phyloP scores from a whole-genome alignment of 768 basidiomycete species.

The Panellus pusillus region DNA sequence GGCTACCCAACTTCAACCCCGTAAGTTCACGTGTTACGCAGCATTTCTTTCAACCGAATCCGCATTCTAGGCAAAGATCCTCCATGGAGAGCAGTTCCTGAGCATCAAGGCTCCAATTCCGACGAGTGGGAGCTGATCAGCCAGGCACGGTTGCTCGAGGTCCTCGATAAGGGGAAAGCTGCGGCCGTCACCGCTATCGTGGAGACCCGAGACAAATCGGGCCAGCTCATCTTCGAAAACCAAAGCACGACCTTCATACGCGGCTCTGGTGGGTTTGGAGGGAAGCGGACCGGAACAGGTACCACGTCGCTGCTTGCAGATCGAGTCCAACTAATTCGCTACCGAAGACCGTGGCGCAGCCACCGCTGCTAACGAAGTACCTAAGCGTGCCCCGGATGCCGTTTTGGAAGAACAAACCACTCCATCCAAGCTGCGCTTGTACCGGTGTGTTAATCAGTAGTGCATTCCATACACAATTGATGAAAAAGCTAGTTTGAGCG shows the following conservation, averaged over 20 bases:
- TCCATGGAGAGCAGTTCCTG: conserved; percentile 97
- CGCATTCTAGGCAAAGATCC: conserved; percentile 74
- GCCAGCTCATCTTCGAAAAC: conserved; percentile 86
- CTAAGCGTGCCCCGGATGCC: conserved; percentile 82
- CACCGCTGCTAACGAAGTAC: conserved; percentile 76
- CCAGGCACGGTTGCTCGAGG: conserved; percentile 77
- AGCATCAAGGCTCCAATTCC: conserved; percentile 86
- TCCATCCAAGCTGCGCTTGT: conserved; percentile 85
- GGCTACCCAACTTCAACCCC: conserved; percentile 94
- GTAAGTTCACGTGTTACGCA: conserved; percentile 39
- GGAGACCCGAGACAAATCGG: conserved; percentile 82
- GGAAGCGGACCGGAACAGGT: conserved; percentile 84
- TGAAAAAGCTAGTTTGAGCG: conserved; percentile 62
- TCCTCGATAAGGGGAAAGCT: conserved; percentile 90
- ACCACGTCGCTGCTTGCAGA: conserved; percentile 3
- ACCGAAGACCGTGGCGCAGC: conserved; percentile 84
- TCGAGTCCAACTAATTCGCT: background rate
- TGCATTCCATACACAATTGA: background rate
- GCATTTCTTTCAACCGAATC: background rate
- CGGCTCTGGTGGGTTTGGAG: conserved; percentile 95
- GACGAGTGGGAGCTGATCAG: conserved; percentile 79
- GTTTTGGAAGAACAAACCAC: conserved; percentile 87
- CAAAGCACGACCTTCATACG: conserved; percentile 91
- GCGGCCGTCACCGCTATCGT: conserved; percentile 82
- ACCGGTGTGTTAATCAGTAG: conserved; percentile 56